Evolutionary conservation across 192 early-diverging fungal genomes (phyloP).

Genomic region (Backusella psychrophila): DNA sequence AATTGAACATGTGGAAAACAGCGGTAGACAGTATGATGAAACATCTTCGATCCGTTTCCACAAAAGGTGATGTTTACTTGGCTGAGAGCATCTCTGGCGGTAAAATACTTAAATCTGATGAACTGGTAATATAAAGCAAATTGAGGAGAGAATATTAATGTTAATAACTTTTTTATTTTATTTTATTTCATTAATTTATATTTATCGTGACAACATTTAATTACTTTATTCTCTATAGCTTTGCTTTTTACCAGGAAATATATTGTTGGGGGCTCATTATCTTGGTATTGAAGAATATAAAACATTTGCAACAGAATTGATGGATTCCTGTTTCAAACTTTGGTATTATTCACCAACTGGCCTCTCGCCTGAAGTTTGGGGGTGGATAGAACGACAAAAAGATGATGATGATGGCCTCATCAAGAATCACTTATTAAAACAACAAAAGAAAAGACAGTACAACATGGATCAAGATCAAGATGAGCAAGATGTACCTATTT

Average conservation of each 20-base stretch:
- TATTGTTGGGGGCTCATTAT: constrained; percentile 47
- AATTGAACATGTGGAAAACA: constrained; percentile 38
- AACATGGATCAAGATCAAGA: background rate
- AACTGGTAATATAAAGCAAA: constrained; percentile 22
- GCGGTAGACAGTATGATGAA: constrained; percentile 21
- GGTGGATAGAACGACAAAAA: constrained; percentile 24
- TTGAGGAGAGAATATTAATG: background rate
- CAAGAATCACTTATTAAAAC: background rate
- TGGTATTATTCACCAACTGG: constrained; percentile 45
- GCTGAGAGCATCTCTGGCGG: background rate
- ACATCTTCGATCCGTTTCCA: constrained; percentile 20
- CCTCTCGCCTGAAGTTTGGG: constrained; percentile 47
- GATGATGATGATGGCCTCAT: background rate
- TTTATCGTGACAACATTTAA: background rate
- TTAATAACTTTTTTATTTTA: background rate
- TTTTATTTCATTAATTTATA: background rate
- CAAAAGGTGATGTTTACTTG: constrained; percentile 16
- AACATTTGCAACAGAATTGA: constrained; percentile 41
- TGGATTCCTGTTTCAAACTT: constrained; percentile 43
- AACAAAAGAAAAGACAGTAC: constrained; percentile 3
- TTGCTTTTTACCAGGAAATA: constrained; percentile 53
- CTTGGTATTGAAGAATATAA: constrained; percentile 31
- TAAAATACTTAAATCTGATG: constrained; percentile 24
- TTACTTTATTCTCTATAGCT: constrained; percentile 29
- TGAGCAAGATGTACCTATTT: background rate